Percentiles rank a stretch among this genome's conserved stretches.
phyloP scores from a whole-genome alignment of 1,139 yeast species.

The Pichia sp. region DNA sequence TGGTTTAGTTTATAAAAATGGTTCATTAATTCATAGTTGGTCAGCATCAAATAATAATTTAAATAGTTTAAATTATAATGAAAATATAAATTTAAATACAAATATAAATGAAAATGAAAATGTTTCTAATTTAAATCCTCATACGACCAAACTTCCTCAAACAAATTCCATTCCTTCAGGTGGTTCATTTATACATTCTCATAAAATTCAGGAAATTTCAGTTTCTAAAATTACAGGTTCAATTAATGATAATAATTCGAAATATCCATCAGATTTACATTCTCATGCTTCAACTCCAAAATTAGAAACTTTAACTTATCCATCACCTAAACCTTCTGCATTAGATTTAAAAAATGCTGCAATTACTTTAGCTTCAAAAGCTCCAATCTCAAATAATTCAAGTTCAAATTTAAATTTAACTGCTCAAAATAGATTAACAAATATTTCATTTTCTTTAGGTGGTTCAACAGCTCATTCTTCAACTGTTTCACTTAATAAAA shows the following conservation, averaged over 20 bases:
- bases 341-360: constrained; percentile 12
- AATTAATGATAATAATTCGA: not conserved
- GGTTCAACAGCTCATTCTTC: constrained; percentile 16
- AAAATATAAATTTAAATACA: no score
- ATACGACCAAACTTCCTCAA: constrained; percentile 1
- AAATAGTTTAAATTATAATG: not conserved
- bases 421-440: constrained; percentile 14
- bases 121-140: not conserved
- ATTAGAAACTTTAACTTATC: constrained; percentile 12
- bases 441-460: constrained; percentile 15
- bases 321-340: constrained; percentile 15
- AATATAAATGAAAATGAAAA: no score
- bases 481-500: constrained; percentile 7
- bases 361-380: constrained; percentile 8
- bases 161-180: not conserved
- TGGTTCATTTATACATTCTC: constrained; percentile 8
- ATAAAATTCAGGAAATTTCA: constrained; percentile 2
- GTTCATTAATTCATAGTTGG: constrained; percentile 13
- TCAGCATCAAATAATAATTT: constrained; percentile 11
- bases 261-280: constrained; percentile 11
- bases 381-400: constrained; percentile 5
- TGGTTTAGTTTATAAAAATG: constrained; percentile 12
- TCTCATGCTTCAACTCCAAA: constrained; percentile 13
- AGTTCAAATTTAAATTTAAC: constrained; percentile 9
- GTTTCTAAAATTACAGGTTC: constrained; percentile 11